Evolutionary conservation across 2,329 filamentous ascomycete genomes (phyloP).

Genomic region (Pestalotiopsis fici): DNA sequence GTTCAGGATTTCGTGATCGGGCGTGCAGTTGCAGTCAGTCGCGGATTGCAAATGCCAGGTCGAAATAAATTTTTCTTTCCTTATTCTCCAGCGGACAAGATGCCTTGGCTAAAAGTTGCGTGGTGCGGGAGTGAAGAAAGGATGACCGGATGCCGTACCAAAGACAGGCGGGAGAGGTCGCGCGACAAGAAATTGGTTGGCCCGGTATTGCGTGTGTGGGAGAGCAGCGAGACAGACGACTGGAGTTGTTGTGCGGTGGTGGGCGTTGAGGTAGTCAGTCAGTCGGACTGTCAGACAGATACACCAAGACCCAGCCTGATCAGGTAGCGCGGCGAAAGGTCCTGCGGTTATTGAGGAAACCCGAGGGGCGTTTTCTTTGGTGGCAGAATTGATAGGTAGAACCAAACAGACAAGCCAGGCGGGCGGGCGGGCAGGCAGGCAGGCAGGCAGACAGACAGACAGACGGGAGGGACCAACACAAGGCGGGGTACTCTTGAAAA

Average conservation of each 20-base stretch:
- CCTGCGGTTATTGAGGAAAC: neutral
- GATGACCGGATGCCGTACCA: neutral
- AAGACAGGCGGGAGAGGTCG: neutral
- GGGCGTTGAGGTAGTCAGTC: neutral
- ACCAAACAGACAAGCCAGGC: no score
- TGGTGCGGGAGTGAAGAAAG: constrained; percentile 1
- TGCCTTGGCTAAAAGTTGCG: neutral
- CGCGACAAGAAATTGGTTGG: neutral
- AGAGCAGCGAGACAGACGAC: neutral
- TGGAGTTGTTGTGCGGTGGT: neutral
- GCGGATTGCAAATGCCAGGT: neutral
- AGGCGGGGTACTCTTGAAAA: neutral
- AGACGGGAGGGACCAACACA: neutral
- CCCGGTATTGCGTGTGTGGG: neutral
- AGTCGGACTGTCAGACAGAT: neutral
- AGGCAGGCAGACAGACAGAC: neutral
- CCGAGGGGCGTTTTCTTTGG: neutral
- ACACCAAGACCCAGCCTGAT: neutral
- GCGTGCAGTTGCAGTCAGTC: constrained; percentile 4
- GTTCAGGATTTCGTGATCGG: constrained; percentile 15
- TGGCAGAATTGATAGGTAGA: neutral
- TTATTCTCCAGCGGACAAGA: neutral
- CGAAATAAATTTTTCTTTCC: neutral
- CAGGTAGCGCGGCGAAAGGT: neutral
- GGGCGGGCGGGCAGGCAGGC: no score